These are phyloP conservation scores for Tricholoma saponaceum DNA, from an alignment of 768 basidiomycete genomes.

Conservation along the genomic window DNA sequence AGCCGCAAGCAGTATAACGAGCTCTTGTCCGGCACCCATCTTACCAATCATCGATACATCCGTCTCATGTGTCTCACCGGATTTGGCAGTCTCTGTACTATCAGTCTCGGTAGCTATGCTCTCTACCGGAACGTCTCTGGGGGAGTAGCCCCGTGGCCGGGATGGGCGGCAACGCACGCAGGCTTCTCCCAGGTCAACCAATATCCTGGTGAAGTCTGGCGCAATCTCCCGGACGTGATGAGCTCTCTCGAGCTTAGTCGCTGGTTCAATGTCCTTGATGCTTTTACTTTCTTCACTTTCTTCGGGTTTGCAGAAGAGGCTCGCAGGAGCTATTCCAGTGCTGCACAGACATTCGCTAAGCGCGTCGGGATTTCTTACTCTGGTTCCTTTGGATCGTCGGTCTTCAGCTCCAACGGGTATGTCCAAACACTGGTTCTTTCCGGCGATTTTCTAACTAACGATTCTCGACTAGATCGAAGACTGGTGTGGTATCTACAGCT, in stretches of 20 bases:
- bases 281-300: conserved; percentile 49
- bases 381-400: conserved; percentile 11
- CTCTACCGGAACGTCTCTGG: conserved; percentile 22
- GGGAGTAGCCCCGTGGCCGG: conserved; percentile 36
- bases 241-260: conserved; percentile 29
- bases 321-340: conserved; percentile 35
- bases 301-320: conserved; percentile 56
- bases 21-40: conserved; percentile 26
- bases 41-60: conserved; percentile 42
- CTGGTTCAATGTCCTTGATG: conserved; percentile 35
- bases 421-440: neutral
- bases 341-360: conserved; percentile 27
- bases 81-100: conserved; percentile 34
- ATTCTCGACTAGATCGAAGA: conserved; percentile 17
- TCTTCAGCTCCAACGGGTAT: conserved; percentile 23
- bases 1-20: conserved; percentile 35
- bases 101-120: conserved; percentile 30
- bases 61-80: conserved; percentile 34
- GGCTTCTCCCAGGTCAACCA: conserved; percentile 40
- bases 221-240: neutral
- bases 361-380: conserved; percentile 19
- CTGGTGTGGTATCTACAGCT: conserved; percentile 15
- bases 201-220: conserved; percentile 36
- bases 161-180: conserved; percentile 51
- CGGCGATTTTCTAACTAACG: neutral